Base-by-base conservation (phyloP, 2,329 filamentous ascomycete species). In the Paraconiothyrium sp. region DNA sequence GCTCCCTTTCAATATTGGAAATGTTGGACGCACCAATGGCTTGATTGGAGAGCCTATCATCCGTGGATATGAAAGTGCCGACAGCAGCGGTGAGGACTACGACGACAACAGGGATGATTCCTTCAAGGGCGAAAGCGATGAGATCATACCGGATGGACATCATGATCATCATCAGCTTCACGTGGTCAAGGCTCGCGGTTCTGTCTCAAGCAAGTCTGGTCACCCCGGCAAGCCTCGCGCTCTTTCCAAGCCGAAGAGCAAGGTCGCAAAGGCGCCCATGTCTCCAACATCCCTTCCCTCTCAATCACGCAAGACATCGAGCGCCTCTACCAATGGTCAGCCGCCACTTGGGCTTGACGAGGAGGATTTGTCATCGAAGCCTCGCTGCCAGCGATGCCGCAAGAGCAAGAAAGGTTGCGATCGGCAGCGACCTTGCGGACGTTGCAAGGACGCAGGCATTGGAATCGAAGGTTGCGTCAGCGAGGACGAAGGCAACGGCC, bases 321-420 rank as follows among this genome's bases (percentile, higher is more conserved):
- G 90, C 60, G 86, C 89, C 11, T 93, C 92, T 11, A 78, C 89
- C 73, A 89, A 86, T 73, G 88, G 88, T 74, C 86, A 88, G 70
- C 83, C 87, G 66, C 86, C 85, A 65, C 80, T 88, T 44, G 86
- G 84, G 51, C 83, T 84, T 35, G 92, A 93, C 68, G 92, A 97
- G 67, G 94, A 97, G 67, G 94, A 97, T 60, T 83, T 98, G 22
- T 97, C 94, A 0, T 94, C 91, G 68, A 97, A 98, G 82, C 95
- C 95, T 59, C 93, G 95, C 65, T 99, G 95, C 84, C 95, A 99
- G 79, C 91, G 95, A 61, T 99, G 95, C 85, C 91, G 95, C 73
- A 99, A 99, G 88, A 98, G 94, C 83, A 99, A 99, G 86, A 99
- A 99, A 82, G 95, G 95, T 13, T 99, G 95, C 77, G 95, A 99